Conservation (phyloP, 805 yeast species). For the Starmerella geochares region DNA sequence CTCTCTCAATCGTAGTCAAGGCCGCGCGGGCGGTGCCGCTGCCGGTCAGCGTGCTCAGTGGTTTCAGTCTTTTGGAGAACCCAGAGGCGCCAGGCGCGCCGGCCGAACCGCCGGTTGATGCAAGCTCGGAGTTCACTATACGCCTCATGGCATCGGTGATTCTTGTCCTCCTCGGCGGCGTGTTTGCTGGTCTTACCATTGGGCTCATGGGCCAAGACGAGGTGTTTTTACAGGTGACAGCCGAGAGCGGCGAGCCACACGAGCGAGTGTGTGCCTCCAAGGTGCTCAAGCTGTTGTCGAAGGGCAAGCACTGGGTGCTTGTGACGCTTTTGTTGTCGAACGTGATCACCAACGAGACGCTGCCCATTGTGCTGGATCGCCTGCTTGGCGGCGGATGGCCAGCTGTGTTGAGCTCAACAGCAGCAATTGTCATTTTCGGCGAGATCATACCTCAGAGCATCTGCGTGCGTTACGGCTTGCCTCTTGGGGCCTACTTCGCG, state of each 20-base stretch:
- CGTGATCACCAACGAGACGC: slow-evolving; percentile 86
- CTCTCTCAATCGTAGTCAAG: not conserved
- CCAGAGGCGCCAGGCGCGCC: not conserved
- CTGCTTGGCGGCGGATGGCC: slow-evolving; percentile 96
- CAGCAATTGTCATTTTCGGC: slow-evolving; percentile 85
- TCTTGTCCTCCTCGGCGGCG: slow-evolving; percentile 34
- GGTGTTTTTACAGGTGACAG: slow-evolving; percentile 80
- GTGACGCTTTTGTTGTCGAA: slow-evolving; percentile 77
- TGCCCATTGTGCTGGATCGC: slow-evolving; percentile 87
- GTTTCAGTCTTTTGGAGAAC: not conserved
- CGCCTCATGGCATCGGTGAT: slow-evolving; percentile 26
- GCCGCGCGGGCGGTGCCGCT: slow-evolving; percentile 6
- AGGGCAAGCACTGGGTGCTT: slow-evolving; percentile 93
- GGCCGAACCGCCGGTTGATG: slow-evolving; percentile 1
- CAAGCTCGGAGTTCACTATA: slow-evolving; percentile 9
- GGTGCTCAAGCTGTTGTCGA: slow-evolving; percentile 60
- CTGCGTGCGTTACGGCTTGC: slow-evolving; percentile 85
- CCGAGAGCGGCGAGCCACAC: slow-evolving; percentile 58
- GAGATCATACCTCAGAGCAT: slow-evolving; percentile 92
- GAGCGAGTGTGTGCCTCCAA: slow-evolving; percentile 62
- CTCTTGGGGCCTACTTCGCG: slow-evolving; percentile 79
- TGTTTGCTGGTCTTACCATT: slow-evolving; percentile 53
- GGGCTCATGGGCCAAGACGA: slow-evolving; percentile 98
- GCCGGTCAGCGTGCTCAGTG: not conserved
- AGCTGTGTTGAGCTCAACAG: slow-evolving; percentile 90